phyloP scores from a whole-genome alignment of 1,284 basidiomycete species.

The Fomitopsis betulina region DNA sequence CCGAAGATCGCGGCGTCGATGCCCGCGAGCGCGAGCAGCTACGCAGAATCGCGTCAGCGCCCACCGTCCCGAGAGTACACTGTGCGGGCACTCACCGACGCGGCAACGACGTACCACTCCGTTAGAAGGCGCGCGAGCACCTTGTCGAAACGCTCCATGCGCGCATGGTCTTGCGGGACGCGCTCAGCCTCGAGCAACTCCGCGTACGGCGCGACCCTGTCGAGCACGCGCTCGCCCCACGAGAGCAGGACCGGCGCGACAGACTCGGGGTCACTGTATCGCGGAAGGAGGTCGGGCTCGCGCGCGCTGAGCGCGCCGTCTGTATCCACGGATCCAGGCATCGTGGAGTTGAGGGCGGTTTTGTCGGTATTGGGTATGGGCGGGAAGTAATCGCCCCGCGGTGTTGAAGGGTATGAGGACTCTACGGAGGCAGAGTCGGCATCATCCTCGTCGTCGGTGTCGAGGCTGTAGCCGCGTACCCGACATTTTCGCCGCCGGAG shows the following conservation, averaged over 20 bases:
- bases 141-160: slow-evolving; percentile 36
- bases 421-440: slow-evolving; percentile 10
- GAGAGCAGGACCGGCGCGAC: slow-evolving; percentile 20
- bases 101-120: slow-evolving; percentile 33
- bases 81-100: slow-evolving; percentile 22
- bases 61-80: neutral
- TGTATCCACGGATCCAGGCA: neutral
- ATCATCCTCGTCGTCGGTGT: slow-evolving; percentile 26
- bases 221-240: slow-evolving; percentile 36
- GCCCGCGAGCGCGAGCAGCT: slow-evolving; percentile 24
- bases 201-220: slow-evolving; percentile 12
- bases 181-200: neutral
- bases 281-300: slow-evolving; percentile 29
- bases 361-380: slow-evolving; percentile 3
- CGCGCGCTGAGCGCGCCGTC: slow-evolving; percentile 8
- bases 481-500: slow-evolving; percentile 13
- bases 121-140: slow-evolving; percentile 29
- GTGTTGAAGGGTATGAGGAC: slow-evolving; percentile 13
- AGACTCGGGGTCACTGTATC: slow-evolving; percentile 39
- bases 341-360: neutral
- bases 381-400: slow-evolving; percentile 17
- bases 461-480: slow-evolving; percentile 21
- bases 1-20: slow-evolving; percentile 48
- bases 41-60: neutral
- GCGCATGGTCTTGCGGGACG: neutral